phyloP scores from a whole-genome alignment of 257 asterid species.

The Plectranthus barbatus region DNA sequence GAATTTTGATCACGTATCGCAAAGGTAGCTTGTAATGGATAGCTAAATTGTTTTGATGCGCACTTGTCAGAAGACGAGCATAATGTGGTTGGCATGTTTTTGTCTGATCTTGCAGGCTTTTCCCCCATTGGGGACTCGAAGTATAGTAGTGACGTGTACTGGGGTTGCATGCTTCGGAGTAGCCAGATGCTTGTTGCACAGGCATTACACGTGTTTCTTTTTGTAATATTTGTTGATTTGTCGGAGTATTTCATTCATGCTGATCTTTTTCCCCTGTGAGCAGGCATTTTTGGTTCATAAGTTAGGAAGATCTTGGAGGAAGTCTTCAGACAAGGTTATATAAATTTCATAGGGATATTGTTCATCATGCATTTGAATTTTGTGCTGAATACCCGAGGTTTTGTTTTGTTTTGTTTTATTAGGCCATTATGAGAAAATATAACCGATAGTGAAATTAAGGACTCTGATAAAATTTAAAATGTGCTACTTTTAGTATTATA shows the following conservation, averaged over 20 bases:
- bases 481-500: not conserved
- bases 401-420: not conserved
- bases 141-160: slow-evolving; percentile 73
- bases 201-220: slow-evolving; percentile 31
- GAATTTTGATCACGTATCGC: slow-evolving; percentile 77
- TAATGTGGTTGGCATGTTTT: slow-evolving; percentile 1
- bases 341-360: not conserved
- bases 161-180: slow-evolving; percentile 99
- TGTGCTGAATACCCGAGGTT: not conserved
- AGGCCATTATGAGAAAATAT: not conserved
- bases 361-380: not conserved
- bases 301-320: slow-evolving; percentile 94
- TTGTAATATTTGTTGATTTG: slow-evolving; percentile 7
- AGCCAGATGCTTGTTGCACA: slow-evolving; percentile 99
- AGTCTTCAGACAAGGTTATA: slow-evolving; percentile 61
- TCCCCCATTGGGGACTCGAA: slow-evolving; percentile 65
- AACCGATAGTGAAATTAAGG: not conserved
- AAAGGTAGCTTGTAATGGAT: slow-evolving; percentile 43
- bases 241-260: not conserved
- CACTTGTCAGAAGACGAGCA: not conserved
- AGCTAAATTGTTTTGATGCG: not conserved
- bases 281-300: slow-evolving; percentile 81
- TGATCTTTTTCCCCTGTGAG: slow-evolving; percentile 5
- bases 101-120: slow-evolving; percentile 48
- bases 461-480: not conserved